Evolutionary conservation across 2,329 filamentous ascomycete species (phyloP).

Genomic region (Diaporthe sp.): DNA sequence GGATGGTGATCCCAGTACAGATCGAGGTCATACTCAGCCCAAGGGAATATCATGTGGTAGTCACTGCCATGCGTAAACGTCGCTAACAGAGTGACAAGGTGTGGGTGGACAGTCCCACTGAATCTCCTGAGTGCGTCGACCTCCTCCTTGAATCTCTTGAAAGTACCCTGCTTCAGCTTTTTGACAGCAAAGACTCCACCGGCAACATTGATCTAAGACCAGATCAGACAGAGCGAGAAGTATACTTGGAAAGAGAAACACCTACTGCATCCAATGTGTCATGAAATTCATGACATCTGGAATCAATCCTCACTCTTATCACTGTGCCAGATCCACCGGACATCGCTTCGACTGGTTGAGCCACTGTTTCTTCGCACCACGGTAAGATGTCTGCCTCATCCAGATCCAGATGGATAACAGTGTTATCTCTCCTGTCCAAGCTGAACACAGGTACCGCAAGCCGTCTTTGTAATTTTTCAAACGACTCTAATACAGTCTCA

Average conservation of each 20-base stretch:
- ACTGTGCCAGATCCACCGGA: constrained; percentile 21
- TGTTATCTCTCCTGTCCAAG: background rate
- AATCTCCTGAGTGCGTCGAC: constrained; percentile 20
- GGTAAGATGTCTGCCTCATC: background rate
- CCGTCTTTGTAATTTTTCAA: background rate
- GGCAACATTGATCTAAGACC: constrained; percentile 26
- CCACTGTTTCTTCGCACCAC: constrained; percentile 10
- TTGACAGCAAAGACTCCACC: constrained; percentile 26
- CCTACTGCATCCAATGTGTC: constrained; percentile 15
- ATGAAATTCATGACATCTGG: constrained; percentile 9
- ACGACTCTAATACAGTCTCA: background rate
- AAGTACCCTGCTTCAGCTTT: background rate
- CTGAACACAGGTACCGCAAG: background rate
- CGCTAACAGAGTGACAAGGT: constrained; percentile 31
- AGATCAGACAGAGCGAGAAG: too few relatives aligned
- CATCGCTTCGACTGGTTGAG: constrained; percentile 7
- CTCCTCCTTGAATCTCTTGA: background rate
- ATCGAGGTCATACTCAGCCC: constrained; percentile 30
- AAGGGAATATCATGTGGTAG: constrained; percentile 34
- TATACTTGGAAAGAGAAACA: too few relatives aligned
- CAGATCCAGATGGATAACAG: background rate
- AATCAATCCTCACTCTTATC: background rate
- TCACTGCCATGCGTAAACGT: background rate
- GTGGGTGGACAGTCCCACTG: constrained; percentile 10
- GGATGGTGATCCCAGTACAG: background rate